These are phyloP conservation scores for Manihot esculenta DNA, from an alignment of 441 rosid species.

Conservation along the genomic window DNA sequence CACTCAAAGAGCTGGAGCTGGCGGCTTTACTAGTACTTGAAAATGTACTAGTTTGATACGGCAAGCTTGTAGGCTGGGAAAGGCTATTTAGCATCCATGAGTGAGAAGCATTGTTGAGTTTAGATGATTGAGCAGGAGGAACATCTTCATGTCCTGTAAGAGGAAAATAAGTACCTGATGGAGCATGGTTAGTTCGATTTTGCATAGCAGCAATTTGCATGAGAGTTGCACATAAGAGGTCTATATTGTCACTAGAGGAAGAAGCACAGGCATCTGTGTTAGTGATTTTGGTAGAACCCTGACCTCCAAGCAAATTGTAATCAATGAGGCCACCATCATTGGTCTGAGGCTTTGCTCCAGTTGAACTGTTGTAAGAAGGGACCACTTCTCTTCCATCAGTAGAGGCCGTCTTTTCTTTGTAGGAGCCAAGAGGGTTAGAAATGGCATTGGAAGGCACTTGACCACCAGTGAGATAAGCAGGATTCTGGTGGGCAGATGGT, in stretches of 20 bases:
- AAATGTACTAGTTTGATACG: neutral
- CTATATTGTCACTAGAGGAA: neutral
- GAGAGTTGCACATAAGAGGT: slow-evolving; percentile 23
- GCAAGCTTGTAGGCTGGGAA: slow-evolving; percentile 4
- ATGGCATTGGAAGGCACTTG: slow-evolving; percentile 2
- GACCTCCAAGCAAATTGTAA: too few relatives aligned
- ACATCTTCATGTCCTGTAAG: slow-evolving; percentile 5
- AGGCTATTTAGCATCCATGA: slow-evolving; percentile 10
- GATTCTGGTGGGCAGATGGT: slow-evolving; percentile 5
- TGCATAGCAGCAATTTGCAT: slow-evolving; percentile 20
- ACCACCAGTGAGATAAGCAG: slow-evolving; percentile 5
- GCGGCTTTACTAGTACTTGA: neutral
- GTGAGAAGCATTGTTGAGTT: neutral
- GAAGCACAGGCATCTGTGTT: slow-evolving; percentile 3
- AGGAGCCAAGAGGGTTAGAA: slow-evolving; percentile 14
- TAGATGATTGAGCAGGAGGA: neutral
- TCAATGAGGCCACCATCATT: neutral
- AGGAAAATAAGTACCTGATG: slow-evolving; percentile 22
- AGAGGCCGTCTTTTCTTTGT: slow-evolving; percentile 20
- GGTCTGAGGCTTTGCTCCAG: neutral
- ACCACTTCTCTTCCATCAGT: neutral
- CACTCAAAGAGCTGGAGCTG: neutral
- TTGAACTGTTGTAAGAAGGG: neutral
- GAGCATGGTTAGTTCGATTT: neutral
- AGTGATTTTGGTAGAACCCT: neutral